Percentiles rank a stretch among this genome's conserved stretches.
phyloP scores from a whole-genome alignment of 2,329 filamentous ascomycete genomes.

The Cephalotrichum gorgonifer region DNA sequence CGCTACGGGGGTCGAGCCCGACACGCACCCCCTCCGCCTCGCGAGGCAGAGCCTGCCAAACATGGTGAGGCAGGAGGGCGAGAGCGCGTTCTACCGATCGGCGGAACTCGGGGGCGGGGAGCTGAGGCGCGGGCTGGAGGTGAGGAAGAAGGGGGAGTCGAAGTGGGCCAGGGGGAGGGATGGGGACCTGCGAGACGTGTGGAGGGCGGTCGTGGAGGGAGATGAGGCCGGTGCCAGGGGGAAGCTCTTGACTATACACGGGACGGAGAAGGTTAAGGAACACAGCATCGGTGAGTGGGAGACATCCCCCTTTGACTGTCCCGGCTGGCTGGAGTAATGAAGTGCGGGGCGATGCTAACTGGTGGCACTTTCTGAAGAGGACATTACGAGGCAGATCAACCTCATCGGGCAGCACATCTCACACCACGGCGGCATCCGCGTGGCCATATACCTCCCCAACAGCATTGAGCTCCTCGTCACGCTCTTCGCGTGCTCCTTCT shows the following conservation, averaged over 20 bases:
- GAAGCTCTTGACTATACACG: conserved; percentile 68
- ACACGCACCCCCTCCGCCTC: conserved; percentile 85
- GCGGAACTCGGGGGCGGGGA: conserved; percentile 79
- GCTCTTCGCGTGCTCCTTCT: conserved; percentile 84
- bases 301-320: not conserved
- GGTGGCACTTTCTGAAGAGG: conserved; percentile 37
- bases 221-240: conserved; percentile 55
- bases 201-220: conserved; percentile 63
- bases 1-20: conserved; percentile 65
- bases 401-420: conserved; percentile 70
- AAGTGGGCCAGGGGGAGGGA: conserved; percentile 78
- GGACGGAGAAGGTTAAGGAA: conserved; percentile 63
- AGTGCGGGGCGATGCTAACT: not conserved
- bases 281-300: conserved; percentile 47
- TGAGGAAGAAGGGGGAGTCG: conserved; percentile 68
- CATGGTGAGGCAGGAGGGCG: conserved; percentile 69
- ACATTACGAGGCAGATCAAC: conserved; percentile 77
- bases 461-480: conserved; percentile 77
- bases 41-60: conserved; percentile 73
- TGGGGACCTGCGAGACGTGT: conserved; percentile 86
- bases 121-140: conserved; percentile 65
- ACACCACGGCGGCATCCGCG: conserved; percentile 60
- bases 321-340: not conserved
- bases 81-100: conserved; percentile 80
- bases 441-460: conserved; percentile 88